These are phyloP conservation scores for Clitoria ternatea DNA, from an alignment of 306 rosid species.

Conservation along the genomic window DNA sequence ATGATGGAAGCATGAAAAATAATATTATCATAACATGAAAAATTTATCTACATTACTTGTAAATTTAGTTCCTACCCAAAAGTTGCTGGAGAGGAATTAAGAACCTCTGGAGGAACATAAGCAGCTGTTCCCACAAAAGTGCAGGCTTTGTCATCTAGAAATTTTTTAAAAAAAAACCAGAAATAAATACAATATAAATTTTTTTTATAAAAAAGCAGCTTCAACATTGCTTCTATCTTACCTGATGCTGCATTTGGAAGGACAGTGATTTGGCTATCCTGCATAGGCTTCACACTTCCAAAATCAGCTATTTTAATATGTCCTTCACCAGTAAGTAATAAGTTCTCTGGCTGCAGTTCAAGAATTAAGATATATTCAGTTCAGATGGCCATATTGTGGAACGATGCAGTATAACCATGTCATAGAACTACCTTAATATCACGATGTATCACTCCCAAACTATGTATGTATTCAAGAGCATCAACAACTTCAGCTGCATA, in stretches of 20 bases:
- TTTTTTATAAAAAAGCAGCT: constrained; percentile 9
- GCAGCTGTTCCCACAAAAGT: constrained; percentile 99
- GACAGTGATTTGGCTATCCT: constrained; percentile 84
- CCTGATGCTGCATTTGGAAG: constrained; percentile 99
- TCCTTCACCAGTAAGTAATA: constrained; percentile 85
- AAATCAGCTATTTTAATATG: constrained; percentile 97
- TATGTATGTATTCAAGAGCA: constrained; percentile 95
- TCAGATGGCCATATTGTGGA: constrained; percentile 24
- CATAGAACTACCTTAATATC: constrained; percentile 82
- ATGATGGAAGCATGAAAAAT: neutral
- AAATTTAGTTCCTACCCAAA: constrained; percentile 59
- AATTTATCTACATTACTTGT: neutral
- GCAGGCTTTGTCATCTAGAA: constrained; percentile 92
- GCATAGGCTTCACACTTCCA: constrained; percentile 99
- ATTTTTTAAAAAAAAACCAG: neutral
- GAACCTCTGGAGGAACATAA: constrained; percentile 99
- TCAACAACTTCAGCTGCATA: constrained; percentile 98
- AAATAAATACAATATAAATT: constrained; percentile 24
- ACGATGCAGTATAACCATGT: constrained; percentile 25
- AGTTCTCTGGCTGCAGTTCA: constrained; percentile 90
- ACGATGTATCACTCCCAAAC: constrained; percentile 93
- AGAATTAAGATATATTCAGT: constrained; percentile 28
- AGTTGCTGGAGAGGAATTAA: constrained; percentile 99
- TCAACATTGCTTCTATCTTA: constrained; percentile 25
- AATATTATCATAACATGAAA: constrained; percentile 18